Evolutionary conservation across 2,329 filamentous ascomycete species (phyloP), one percentile per base, ranked within the genome.

Genomic region (Stagonosporopsis tanaceti): DNA sequence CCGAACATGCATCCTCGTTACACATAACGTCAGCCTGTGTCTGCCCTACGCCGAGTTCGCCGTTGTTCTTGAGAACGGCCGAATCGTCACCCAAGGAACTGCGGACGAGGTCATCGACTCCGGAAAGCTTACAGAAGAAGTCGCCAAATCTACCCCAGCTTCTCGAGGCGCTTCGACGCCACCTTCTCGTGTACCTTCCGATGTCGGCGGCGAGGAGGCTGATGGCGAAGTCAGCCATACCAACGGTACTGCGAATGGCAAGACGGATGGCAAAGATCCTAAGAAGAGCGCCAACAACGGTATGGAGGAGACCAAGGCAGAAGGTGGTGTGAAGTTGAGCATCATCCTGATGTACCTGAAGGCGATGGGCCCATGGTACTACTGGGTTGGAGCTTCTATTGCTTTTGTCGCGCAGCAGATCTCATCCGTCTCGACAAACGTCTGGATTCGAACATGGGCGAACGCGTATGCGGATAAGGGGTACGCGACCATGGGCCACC

Each of bases 341-440:
- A 93, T 97, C 48, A 90, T 99, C 69, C 81, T 87, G 59, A 87
- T 96, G 72, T 99, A 99, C 74, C 84, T 99, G 17, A 80, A 79
- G 57, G 86, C 93, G 62, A 99, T 99, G 95, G 95, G 95, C n/a
- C 84, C 89, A 4, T 97, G 93, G 92, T 93, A 92, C 84, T 99
- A 96, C 79, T 99, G 95, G 95, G 76, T 89, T 45, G 79, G 91
- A 34, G 90, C 93, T 20, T 78, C 88, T 14, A 65, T 88, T 4
- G 88, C 93, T 35, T 98, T 99, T 71, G 83, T 84, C 27, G 79
- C 89, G 41, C 93, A 97, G 73, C 95, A 99, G 74, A 75, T 97
- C 32, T 90, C 90, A 4, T 90, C 90, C 24, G 89, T 98, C 2
- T 92, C 90, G 0, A 96, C 93, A 34, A 97, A 95, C 69, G 79